Conservation (phyloP, 192 early-diverging fungal species). For the Backusella psychrophila region DNA sequence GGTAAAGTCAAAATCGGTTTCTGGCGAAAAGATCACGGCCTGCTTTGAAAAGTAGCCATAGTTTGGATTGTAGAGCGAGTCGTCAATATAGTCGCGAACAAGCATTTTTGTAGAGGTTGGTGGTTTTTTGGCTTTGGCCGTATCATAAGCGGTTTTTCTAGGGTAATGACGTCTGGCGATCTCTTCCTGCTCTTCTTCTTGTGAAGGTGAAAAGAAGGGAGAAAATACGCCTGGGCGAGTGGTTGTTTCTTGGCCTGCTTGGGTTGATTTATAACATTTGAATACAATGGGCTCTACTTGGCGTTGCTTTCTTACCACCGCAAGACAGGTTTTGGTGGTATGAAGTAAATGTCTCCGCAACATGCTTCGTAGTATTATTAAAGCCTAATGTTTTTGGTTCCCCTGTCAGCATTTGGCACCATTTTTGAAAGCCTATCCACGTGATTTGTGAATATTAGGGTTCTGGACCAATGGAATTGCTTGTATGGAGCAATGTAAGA, state of each 20-base stretch:
- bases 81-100: slow-evolving; percentile 88
- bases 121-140: slow-evolving; percentile 32
- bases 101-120: slow-evolving; percentile 68
- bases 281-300: not conserved
- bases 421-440: too few species aligned
- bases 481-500: slow-evolving; percentile 43
- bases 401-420: not conserved
- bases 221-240: slow-evolving; percentile 12
- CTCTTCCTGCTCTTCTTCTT: slow-evolving; percentile 42
- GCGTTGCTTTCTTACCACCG: not conserved
- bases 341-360: not conserved
- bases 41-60: slow-evolving; percentile 99
- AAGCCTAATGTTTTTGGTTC: not conserved
- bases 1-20: slow-evolving; percentile 60
- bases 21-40: slow-evolving; percentile 76
- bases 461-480: too few species aligned
- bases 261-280: not conserved
- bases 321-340: not conserved
- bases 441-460: too few species aligned
- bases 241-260: not conserved
- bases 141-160: slow-evolving; percentile 48
- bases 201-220: slow-evolving; percentile 29
- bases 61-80: slow-evolving; percentile 92
- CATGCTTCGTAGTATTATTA: not conserved
- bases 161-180: slow-evolving; percentile 43